Evolutionary conservation across 1,139 yeast genomes (phyloP), one percentile per base, ranked within the genome.

Genomic region (Petasospora fabianii): DNA sequence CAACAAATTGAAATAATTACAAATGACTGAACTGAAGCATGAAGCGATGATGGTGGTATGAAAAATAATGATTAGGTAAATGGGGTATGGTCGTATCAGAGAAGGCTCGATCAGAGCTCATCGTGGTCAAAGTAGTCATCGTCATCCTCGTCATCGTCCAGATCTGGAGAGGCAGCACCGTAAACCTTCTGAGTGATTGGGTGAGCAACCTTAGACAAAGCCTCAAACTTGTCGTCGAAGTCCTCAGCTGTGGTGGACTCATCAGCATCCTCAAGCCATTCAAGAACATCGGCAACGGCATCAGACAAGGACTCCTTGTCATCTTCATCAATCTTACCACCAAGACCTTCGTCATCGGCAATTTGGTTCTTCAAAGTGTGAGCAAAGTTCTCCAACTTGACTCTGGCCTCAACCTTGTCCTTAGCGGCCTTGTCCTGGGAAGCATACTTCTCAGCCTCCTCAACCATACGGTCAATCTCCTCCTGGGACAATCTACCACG

Each of bases 401-500:
- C 88, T 74, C 88, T 85, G 49, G 95, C 75, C 55, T 84, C 95
- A 56, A 86, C 83, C 75, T 80, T 84, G 53, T 77, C 78, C 68
- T 84, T 83, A 46, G 84, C 69, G 60, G 80, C 87, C 46, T 81
- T 80, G 69, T 86, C 96, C 69, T 86, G 90, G 60, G 81, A 82
- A 53, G 95, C 95, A 60, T 72, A 87, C 69, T 84, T 80, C 70
- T 85, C 96, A 52, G 95, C 96, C 64, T 87, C 96, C 66, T 82
- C 87, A 56, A 86, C 95, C 96, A 86, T 87, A 69, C 88, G 83
- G 61, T 86, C 96, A 57, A 86, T 86, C 47, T 86, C 95, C 49
- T 86, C 95, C 71, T 84, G 73, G 47, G 96, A 75, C 62, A 92
- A 78, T 75, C 97, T 85, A 60, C 97, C 97, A 77, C 90, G 88